Conservation (phyloP, 768 basidiomycete species). For the Nidularia sp. region DNA sequence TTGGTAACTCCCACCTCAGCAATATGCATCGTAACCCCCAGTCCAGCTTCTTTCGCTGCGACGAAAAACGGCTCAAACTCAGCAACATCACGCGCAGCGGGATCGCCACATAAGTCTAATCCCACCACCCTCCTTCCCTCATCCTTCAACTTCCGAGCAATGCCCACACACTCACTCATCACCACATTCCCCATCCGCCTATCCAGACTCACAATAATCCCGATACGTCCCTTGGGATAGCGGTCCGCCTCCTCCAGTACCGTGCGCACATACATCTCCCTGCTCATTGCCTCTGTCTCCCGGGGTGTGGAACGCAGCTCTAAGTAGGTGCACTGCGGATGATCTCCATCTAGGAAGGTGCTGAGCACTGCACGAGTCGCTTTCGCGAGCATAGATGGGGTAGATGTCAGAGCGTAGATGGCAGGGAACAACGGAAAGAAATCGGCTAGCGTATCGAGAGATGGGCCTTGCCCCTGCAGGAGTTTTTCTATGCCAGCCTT, state of each 20-base stretch:
- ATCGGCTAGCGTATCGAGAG: conserved; percentile 57
- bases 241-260: conserved; percentile 63
- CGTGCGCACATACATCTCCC: conserved; percentile 55
- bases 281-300: conserved; percentile 50
- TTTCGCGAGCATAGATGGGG: conserved; percentile 43
- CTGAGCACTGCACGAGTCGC: conserved; percentile 65
- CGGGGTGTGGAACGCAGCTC: conserved; percentile 80
- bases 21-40: conserved; percentile 78
- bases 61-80: conserved; percentile 47
- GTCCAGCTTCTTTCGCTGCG: conserved; percentile 51
- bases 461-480: conserved; percentile 26
- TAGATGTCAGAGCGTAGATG: conserved; percentile 75
- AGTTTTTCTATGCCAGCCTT: conserved; percentile 30
- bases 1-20: conserved; percentile 57
- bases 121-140: conserved; percentile 68
- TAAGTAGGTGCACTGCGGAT: conserved; percentile 63
- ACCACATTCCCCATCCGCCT: conserved; percentile 54
- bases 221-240: conserved; percentile 47
- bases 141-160: conserved; percentile 50
- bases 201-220: conserved; percentile 72
- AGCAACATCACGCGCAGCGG: conserved; percentile 53
- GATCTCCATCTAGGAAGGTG: conserved; percentile 48
- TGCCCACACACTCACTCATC: conserved; percentile 50
- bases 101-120: conserved; percentile 80
- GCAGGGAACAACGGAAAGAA: conserved; percentile 76